Base-by-base conservation (phyloP, 352 stramenopile genomes). In the Phytophthora agathidicida region DNA sequence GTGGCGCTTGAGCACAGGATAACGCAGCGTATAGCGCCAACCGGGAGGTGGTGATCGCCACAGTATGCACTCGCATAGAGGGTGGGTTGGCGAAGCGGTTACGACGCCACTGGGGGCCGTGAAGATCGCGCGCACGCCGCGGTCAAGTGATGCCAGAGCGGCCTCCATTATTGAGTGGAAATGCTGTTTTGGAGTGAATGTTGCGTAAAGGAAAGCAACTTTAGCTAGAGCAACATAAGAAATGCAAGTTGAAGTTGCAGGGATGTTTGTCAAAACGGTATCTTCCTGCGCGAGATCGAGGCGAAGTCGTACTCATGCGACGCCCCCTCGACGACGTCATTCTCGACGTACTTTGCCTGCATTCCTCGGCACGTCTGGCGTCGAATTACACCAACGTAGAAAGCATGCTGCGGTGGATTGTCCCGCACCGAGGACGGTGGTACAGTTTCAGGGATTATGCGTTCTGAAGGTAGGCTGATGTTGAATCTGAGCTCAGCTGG, bases 1-100 rank as follows among this genome's bases (percentile, higher is more conserved):
- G 16, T 80, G 58, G 17, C 72, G 73, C 54, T 77, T 81, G 32
- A 86, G 73, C 46, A 86, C 76, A 1, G 76, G 71, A 47, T 68
- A 75, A 3, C 62, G 76, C 8, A 14, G 52, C 48, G 84, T 36
- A 35, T 68, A 35, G 1, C 58, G 65, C 73, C 73, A 79, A 44
- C 66, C 56, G 5, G 43, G 49, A 17, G 52, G 39, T 14, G 60
- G 55, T 0, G 45, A 17, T 27, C 68, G 50, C 4, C 61, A 32
- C 2, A 68, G 13, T 9, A 41, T 39, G 28, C 74, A 82, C 26
- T 85, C 75, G 35, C 75, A 85, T 22, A 85, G 55, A n/a, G 69
- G 60, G 16, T 80, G 75, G 0, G 26, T 6, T 3, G 44, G 23
- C 27, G 48, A 32, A 14, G 28, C 30, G 23, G 13, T 36, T 17